Evolutionary conservation across 2,329 filamentous ascomycete genomes (phyloP), one percentile per base, ranked within the genome.

Genomic region (Fusarium solani-melongenae): DNA sequence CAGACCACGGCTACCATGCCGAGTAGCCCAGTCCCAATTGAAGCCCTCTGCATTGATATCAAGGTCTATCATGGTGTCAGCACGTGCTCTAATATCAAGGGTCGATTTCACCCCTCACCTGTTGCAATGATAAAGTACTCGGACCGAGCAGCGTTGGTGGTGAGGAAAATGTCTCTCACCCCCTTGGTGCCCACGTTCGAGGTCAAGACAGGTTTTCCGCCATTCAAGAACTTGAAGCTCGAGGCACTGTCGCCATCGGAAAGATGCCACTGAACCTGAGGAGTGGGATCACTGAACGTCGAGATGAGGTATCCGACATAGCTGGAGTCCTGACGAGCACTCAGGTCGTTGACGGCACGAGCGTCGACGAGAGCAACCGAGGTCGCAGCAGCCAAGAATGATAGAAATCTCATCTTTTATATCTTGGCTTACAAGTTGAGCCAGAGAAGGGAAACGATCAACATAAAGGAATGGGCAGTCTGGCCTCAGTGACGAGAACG

Each of bases 81-180:
- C 15, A n/a, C 6, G 8, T 36, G 7, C 8, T 12, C 33, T 7
- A 11, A 24, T 12, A 11, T 7, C 3, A 5, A 11, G 7, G 14
- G 11, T 2, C 7, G 2, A 15, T 11, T 17, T 5, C 24, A 11
- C 17, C 4, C 9, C n/a, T 11, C 69, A 81, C 82, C 82, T 2
- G 82, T 83, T 2, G 80, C 81, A 27, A 83, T 77, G 44, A 81
- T 62, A 49, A 79, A 83, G 62, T 78, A 83, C 59, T 82, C 78
- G 6, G 79, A 81, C 7, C 81, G 72, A 2, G 77, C 78, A 36
- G 76, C 67, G 56, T 83, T 82, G 15, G 79, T 82, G 2, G 79
- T 72, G 5, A 83, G 77, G 53, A 77, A 83, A 41, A 83, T 79
- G 29, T 83, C 81, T 53, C 81, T 70, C 12, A 82, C 80, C n/a